phyloP scores from a whole-genome alignment of 345 rosid genomes.

The Brassica juncea region DNA sequence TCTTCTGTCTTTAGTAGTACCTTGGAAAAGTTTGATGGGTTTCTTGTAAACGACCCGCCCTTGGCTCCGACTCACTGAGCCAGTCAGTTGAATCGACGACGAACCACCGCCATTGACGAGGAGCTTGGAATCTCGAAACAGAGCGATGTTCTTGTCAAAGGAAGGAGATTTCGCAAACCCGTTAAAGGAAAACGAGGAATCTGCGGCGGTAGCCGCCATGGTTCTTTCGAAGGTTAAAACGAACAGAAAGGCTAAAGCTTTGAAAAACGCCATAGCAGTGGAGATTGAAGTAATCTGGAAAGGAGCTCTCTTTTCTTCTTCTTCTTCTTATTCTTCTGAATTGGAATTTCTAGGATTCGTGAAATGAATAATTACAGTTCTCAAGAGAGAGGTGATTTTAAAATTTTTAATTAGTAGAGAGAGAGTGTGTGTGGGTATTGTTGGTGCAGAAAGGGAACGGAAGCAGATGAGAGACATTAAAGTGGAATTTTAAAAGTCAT shows the following conservation, averaged over 20 bases:
- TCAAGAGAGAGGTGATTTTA: constrained; percentile 1
- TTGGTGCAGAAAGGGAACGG: constrained; percentile 19
- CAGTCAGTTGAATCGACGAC: constrained; percentile 67
- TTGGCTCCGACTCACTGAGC: constrained; percentile 44
- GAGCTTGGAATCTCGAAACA: constrained; percentile 72
- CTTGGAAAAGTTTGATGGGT: constrained; percentile 71
- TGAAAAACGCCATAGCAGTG: constrained; percentile 42
- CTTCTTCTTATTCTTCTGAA: constrained; percentile 28
- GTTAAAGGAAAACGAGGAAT: constrained; percentile 53
- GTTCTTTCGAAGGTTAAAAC: constrained; percentile 40
- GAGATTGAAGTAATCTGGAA: constrained; percentile 15
- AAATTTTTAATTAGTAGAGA: background rate
- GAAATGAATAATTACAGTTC: constrained; percentile 8
- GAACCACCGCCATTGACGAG: constrained; percentile 24
- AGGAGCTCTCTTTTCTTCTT: constrained; percentile 11
- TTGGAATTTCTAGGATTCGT: constrained; percentile 29
- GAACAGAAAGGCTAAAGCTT: constrained; percentile 39
- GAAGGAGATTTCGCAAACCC: constrained; percentile 55
- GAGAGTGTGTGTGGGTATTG: constrained; percentile 6
- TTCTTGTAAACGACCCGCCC: constrained; percentile 67
- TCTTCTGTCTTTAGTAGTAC: constrained; percentile 43
- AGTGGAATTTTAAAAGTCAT: constrained; percentile 39
- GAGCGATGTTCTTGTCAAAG: constrained; percentile 50
- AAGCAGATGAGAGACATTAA: constrained; percentile 17
- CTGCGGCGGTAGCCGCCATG: constrained; percentile 29